Evolutionary conservation across 2,329 filamentous ascomycete species (phyloP).

Genomic region (Alternaria sp.): DNA sequence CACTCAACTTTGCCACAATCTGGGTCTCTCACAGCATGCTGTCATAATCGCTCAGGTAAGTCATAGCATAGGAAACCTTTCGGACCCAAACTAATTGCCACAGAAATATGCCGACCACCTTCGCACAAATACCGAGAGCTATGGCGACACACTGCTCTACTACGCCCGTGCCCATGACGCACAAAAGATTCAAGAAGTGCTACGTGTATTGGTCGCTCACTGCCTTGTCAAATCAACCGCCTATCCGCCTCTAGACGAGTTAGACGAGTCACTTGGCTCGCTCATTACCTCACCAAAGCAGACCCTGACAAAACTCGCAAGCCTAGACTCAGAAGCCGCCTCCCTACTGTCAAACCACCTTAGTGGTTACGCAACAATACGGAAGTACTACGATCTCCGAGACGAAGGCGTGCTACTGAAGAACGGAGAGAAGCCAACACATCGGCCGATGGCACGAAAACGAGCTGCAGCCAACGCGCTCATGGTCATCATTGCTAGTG

Average conservation of each 20-base stretch:
- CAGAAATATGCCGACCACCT: slow-evolving; percentile 85
- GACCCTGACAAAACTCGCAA: slow-evolving; percentile 75
- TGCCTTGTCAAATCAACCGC: slow-evolving; percentile 85
- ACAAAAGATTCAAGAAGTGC: slow-evolving; percentile 81
- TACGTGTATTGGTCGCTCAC: slow-evolving; percentile 86
- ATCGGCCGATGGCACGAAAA: slow-evolving; percentile 67
- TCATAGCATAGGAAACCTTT: slow-evolving; percentile 15
- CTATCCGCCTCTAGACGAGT: slow-evolving; percentile 74
- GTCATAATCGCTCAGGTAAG: slow-evolving; percentile 83
- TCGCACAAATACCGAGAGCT: slow-evolving; percentile 74
- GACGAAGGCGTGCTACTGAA: slow-evolving; percentile 67
- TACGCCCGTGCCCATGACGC: slow-evolving; percentile 84
- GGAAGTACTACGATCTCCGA: slow-evolving; percentile 88
- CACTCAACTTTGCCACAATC: slow-evolving; percentile 76
- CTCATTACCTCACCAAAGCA: slow-evolving; percentile 76
- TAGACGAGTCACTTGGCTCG: slow-evolving; percentile 75
- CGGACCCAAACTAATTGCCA: slow-evolving; percentile 27
- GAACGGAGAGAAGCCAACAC: slow-evolving; percentile 51
- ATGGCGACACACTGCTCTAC: slow-evolving; percentile 87
- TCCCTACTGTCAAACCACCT: slow-evolving; percentile 84
- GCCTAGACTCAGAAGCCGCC: slow-evolving; percentile 80
- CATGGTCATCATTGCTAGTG: slow-evolving; percentile 82
- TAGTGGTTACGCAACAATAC: slow-evolving; percentile 89
- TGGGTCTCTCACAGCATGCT: slow-evolving; percentile 81
- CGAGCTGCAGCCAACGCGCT: slow-evolving; percentile 77